Evolutionary conservation across 108 stramenopile genomes (phyloP), one percentile per base, ranked within the genome.

Genomic region (Discostella pseudostelligera): DNA sequence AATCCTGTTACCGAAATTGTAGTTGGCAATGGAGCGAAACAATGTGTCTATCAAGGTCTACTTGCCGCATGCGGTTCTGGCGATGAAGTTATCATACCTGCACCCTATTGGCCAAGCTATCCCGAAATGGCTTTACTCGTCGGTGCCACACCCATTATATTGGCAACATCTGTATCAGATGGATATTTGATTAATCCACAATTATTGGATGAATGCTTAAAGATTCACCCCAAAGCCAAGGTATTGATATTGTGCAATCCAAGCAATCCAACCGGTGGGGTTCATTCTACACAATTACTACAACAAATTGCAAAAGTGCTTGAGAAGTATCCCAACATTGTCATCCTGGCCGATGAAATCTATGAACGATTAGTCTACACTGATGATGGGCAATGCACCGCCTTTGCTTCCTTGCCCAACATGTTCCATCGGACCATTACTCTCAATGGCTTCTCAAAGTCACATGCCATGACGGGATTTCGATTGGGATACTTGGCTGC

Each of bases 101-200:
- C 96, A 4, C 97, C 97, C 0, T 97, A 95, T 76, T 98, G 96
- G 96, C 93, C 96, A 4, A 92, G 89, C 10, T 98, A 98, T 79
- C 96, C 96, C 8, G 96, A 96, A 81, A 98, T 98, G 87, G 96
- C 93, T 10, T 42, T 74, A 10, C 67, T 98, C 69, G 83, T 83
- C 0, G 96, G 96, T 20, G 96, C 93, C 17, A 72, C 71, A 19
- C 87, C 96, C 8, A 79, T 97, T n/a, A 86, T 96, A 53, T 70
- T 97, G 17, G 88, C 88, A 62, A 93, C 96, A 8, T 73, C 51
- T 8, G 85, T 86, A 16, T 83, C 86, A 28, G 88, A 92, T 46
- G 94, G 92, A 28, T 97, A 84, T 47, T 64, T 94, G 46, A 49
- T 97, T 29, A 87, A 93, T 40, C 81, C 95, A 2, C 81, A 78